Conservation (phyloP, 2,329 filamentous ascomycete species). For the Calonectria montana region DNA sequence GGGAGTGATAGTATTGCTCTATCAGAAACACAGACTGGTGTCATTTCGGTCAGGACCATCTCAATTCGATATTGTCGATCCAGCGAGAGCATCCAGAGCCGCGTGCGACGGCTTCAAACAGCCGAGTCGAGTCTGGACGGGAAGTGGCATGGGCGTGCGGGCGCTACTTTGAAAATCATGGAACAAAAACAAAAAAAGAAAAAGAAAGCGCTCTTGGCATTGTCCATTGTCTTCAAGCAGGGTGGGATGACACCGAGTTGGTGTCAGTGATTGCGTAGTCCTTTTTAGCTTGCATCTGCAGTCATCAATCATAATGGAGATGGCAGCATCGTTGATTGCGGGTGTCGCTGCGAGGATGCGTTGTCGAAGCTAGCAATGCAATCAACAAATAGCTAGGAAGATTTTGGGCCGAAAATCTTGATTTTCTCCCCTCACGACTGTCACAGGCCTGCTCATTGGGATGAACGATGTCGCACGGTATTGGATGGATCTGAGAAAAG, state of each 20-base stretch:
- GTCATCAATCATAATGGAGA: constrained; percentile 2
- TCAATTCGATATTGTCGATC: constrained; percentile 32
- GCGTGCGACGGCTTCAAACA: constrained; percentile 8
- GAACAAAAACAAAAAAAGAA: too few relatives aligned
- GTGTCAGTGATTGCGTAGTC: constrained; percentile 3
- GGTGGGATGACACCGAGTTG: background rate
- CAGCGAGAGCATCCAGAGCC: constrained; percentile 13
- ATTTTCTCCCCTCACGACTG: constrained; percentile 1
- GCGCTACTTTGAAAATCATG: constrained; percentile 1
- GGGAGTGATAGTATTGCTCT: constrained; percentile 2
- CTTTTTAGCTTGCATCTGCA: constrained; percentile 9
- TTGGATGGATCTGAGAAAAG: constrained; percentile 13
- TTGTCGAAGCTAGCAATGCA: constrained; percentile 6
- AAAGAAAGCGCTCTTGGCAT: background rate
- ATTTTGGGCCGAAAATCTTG: constrained; percentile 12
- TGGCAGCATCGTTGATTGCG: background rate
- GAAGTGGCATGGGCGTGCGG: background rate
- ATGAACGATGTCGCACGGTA: constrained; percentile 12
- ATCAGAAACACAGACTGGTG: background rate
- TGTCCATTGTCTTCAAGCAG: background rate
- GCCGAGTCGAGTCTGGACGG: background rate
- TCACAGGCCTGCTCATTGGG: background rate
- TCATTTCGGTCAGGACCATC: constrained; percentile 25
- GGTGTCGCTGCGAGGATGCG: constrained; percentile 1
- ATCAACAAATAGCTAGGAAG: constrained; percentile 1